Conservation (phyloP, 805 yeast species). For the Wickerhamiella hasegawae region DNA sequence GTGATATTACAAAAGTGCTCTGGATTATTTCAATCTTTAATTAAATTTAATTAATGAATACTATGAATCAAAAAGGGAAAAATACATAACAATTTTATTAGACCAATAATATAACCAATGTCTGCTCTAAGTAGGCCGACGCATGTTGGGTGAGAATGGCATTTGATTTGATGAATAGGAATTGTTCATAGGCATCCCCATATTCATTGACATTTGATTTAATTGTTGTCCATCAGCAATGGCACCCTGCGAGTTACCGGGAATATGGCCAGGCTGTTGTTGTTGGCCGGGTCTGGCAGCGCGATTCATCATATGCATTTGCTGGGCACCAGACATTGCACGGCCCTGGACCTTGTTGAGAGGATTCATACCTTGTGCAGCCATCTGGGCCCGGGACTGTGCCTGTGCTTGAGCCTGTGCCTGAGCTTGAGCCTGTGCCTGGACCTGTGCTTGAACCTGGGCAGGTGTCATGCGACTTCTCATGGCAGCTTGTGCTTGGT, state of each 20-base stretch:
- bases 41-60: no score
- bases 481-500: slow-evolving; percentile 3
- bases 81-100: not conserved
- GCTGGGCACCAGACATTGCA: not conserved
- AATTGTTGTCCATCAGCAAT: not conserved
- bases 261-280: not conserved
- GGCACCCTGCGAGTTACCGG: not conserved
- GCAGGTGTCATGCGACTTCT: slow-evolving; percentile 6
- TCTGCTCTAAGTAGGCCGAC: not conserved
- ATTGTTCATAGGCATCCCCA: not conserved
- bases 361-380: not conserved
- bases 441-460: slow-evolving; percentile 7
- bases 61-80: no score
- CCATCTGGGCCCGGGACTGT: no score
- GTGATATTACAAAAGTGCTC: no score
- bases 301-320: slow-evolving; percentile 1
- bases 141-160: slow-evolving; percentile 6
- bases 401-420: slow-evolving; percentile 4
- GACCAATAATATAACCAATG: not conserved
- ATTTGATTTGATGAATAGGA: not conserved
- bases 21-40: no score
- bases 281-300: not conserved
- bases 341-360: slow-evolving; percentile 1
- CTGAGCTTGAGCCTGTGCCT: slow-evolving; percentile 7
- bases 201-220: not conserved